Conservation (phyloP, 805 yeast genomes). For the Hanseniaspora nectarophila region DNA sequence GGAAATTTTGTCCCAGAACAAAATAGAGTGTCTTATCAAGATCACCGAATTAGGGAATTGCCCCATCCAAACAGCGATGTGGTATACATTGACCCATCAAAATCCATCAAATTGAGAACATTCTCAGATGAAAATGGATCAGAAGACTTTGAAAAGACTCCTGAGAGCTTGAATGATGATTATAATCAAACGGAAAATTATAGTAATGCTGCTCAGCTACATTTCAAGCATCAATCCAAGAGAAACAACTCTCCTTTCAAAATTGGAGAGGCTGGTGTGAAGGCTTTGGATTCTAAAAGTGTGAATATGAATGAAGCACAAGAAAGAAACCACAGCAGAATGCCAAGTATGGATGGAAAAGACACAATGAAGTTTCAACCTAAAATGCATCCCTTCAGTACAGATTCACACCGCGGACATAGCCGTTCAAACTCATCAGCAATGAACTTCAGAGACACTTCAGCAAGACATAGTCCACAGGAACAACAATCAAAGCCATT, state of each 20-base stretch:
- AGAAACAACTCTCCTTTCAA: conserved; percentile 56
- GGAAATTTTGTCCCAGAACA: neutral
- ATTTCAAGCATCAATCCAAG: conserved; percentile 16
- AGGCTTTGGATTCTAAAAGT: conserved; percentile 30
- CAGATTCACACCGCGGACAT: neutral
- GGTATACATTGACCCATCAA: conserved; percentile 7
- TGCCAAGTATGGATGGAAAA: neutral
- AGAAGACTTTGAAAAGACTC: neutral
- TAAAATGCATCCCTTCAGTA: neutral
- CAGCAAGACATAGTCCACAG: neutral
- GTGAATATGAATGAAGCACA: conserved; percentile 13
- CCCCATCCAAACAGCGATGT: conserved; percentile 15
- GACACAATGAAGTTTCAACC: neutral
- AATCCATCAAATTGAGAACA: conserved; percentile 3
- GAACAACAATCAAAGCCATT: neutral
- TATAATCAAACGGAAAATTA: conserved; percentile 1
- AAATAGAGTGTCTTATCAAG: neutral
- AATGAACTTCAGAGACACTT: conserved; percentile 2
- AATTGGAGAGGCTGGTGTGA: conserved; percentile 62
- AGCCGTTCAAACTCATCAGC: neutral
- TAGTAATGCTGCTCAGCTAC: neutral
- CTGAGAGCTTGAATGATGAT: neutral
- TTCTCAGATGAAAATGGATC: neutral
- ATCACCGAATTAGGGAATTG: neutral
- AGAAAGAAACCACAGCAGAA: neutral